These are phyloP conservation scores for Osmanthus fragrans DNA, from an alignment of 257 asterid genomes.

Conservation along the genomic window DNA sequence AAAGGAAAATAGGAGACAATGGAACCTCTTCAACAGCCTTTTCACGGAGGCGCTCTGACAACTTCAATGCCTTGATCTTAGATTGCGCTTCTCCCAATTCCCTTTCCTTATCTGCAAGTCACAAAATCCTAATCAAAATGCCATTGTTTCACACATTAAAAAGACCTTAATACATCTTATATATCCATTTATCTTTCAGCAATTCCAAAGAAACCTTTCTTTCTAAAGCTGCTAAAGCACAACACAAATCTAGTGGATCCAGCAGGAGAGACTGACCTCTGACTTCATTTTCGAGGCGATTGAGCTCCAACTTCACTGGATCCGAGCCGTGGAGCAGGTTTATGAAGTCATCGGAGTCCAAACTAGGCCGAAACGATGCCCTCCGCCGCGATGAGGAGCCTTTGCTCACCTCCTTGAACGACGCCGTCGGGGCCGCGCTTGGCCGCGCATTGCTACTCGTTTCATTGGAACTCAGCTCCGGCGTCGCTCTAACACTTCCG, in stretches of 20 bases:
- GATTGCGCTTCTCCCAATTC: slow-evolving; percentile 86
- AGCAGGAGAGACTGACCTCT: slow-evolving; percentile 77
- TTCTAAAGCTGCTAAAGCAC: slow-evolving; percentile 19
- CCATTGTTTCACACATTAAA: slow-evolving; percentile 1
- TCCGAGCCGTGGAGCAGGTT: slow-evolving; percentile 98
- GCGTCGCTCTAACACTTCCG: slow-evolving; percentile 48
- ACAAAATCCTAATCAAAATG: background rate
- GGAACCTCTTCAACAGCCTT: slow-evolving; percentile 96
- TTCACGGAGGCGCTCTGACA: slow-evolving; percentile 78
- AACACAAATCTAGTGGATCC: slow-evolving; percentile 70
- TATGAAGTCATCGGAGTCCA: slow-evolving; percentile 90
- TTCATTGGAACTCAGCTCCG: slow-evolving; percentile 54
- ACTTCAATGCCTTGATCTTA: slow-evolving; percentile 78
- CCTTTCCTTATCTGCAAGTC: slow-evolving; percentile 71
- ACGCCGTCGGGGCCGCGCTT: slow-evolving; percentile 39
- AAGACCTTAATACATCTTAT: slow-evolving; percentile 11
- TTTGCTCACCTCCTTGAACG: slow-evolving; percentile 73
- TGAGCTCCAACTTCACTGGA: slow-evolving; percentile 99
- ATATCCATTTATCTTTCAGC: background rate
- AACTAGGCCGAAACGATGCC: slow-evolving; percentile 78
- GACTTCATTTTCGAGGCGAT: slow-evolving; percentile 97
- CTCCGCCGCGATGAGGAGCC: slow-evolving; percentile 72
- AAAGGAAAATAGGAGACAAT: slow-evolving; percentile 9
- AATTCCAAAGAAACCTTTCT: background rate
- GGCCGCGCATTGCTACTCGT: slow-evolving; percentile 52